Base-by-base conservation (phyloP, 345 rosid genomes). In the Nephelium lappaceum region DNA sequence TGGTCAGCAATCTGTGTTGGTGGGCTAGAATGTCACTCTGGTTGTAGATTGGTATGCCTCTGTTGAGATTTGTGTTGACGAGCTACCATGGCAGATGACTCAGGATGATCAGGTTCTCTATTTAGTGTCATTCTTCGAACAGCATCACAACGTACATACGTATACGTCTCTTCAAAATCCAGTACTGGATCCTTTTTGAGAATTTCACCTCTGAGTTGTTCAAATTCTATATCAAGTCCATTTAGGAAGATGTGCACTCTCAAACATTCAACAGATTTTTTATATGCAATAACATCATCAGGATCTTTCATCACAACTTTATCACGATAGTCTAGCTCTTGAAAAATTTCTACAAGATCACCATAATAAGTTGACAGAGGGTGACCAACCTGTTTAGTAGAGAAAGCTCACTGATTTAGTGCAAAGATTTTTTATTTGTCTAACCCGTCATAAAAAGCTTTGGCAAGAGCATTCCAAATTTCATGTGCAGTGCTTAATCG, bases 331-430 rank as follows among this genome's bases (percentile, higher is more conserved):
- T 69, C 57, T 0, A 69, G 60, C 18, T 80, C 72, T 49, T 75
- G 65, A 24, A 80, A 80, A 4, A 75, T 80, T 63, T 74, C 76
- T 8, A 69, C n/a, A 0, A 75, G 72, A 36, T 80, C 76, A 69
- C 79, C 67, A 62, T 69, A 69, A 71, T 53, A 45, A 4, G 21
- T 75, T 15, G 79, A 7, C 0, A 80, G 31, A 68, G 65, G 18
- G 15, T 4, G 5, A 57, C 75, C 27, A 0, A 8, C 27, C 14
- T 79, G 61, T 2, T 8, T 49, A 12, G 55, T 49, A 10, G 18
- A 49, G 6, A 49, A 49, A 12, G 18, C 55, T 15, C 55, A 1
- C 55, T 49, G 55, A 12, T 49, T 49, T 12, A 49, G 18, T 11
- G 12, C 18, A 15, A 49, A 49, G 55, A 49, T 3, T 10, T 49